Percentiles rank a stretch among this genome's conserved stretches.
phyloP scores from a whole-genome alignment of 768 basidiomycete species.

The Antrodiella citrinella region DNA sequence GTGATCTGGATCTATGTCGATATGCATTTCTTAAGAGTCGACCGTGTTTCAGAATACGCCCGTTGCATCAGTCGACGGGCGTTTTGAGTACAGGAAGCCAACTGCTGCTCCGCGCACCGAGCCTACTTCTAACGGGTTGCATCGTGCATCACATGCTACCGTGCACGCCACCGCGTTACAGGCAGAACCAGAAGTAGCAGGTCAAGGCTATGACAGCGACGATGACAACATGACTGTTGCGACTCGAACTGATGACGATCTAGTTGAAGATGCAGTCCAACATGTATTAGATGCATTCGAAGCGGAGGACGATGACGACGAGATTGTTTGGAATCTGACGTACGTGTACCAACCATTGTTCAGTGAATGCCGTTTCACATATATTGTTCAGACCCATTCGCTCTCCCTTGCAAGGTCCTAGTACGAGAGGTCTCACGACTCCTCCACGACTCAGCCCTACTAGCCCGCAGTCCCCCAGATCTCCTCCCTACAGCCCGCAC shows the following conservation, averaged over 20 bases:
- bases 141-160: not conserved
- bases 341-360: too few relatives aligned
- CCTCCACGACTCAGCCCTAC: not conserved
- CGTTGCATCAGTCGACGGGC: constrained; percentile 10
- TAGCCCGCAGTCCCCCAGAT: constrained; percentile 9
- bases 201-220: constrained; percentile 19
- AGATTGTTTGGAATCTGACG: too few relatives aligned
- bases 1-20: too few relatives aligned
- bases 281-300: constrained; percentile 35
- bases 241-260: constrained; percentile 76
- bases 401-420: too few relatives aligned
- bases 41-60: constrained; percentile 18
- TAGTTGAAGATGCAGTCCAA: constrained; percentile 61
- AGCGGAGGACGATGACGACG: constrained; percentile 47
- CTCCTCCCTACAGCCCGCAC: constrained; percentile 14
- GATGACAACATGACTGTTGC: constrained; percentile 63
- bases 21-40: constrained; percentile 4
- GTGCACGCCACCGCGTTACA: not conserved
- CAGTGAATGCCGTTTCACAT: too few relatives aligned
- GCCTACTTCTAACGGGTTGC: not conserved
- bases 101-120: not conserved
- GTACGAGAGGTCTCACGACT: constrained; percentile 43
- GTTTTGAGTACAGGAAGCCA: constrained; percentile 6
- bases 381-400: too few relatives aligned
- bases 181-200: constrained; percentile 2